A percentile compares a stretch with the other conserved stretches of the same genome.
Conservation (phyloP, 768 basidiomycete genomes). For the Boletus coccyginus region DNA sequence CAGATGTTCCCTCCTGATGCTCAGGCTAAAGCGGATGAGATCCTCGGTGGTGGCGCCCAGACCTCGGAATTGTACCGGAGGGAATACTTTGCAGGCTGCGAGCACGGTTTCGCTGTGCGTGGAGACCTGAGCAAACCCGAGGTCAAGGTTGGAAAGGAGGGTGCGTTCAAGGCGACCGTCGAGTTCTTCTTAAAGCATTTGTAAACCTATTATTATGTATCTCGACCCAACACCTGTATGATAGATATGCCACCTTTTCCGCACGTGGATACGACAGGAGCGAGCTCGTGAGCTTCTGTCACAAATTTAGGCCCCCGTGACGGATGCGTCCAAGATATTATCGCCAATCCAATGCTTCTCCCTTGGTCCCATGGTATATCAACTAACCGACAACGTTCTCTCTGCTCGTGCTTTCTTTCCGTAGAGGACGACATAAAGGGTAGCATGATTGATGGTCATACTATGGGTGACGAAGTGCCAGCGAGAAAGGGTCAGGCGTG, state of each 20-base stretch:
- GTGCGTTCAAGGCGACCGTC: conserved; percentile 46
- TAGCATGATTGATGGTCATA: conserved; percentile 9
- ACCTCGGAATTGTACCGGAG: conserved; percentile 40
- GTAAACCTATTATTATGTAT: conserved; percentile 12
- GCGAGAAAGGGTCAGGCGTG: background rate
- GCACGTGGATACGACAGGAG: no score
- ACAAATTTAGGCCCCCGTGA: no score
- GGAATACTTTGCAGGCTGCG: conserved; percentile 35
- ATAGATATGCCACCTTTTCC: no score
- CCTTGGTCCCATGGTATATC: no score
- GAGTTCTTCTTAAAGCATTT: conserved; percentile 47
- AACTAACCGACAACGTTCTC: no score
- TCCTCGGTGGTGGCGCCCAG: conserved; percentile 46
- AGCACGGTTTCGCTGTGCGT: conserved; percentile 56
- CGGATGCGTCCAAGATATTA: no score
- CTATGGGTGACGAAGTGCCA: conserved; percentile 3
- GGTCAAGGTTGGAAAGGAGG: conserved; percentile 62
- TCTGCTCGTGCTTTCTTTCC: background rate
- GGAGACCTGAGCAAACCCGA: conserved; percentile 47
- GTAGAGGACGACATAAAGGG: conserved; percentile 11
- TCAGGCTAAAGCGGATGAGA: conserved; percentile 44
- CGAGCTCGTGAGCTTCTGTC: no score
- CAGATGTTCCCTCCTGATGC: conserved; percentile 46
- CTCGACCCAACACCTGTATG: no score
- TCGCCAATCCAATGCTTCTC: no score